phyloP scores from a whole-genome alignment of 1,284 basidiomycete genomes.

The Rhizoctonia solani region DNA sequence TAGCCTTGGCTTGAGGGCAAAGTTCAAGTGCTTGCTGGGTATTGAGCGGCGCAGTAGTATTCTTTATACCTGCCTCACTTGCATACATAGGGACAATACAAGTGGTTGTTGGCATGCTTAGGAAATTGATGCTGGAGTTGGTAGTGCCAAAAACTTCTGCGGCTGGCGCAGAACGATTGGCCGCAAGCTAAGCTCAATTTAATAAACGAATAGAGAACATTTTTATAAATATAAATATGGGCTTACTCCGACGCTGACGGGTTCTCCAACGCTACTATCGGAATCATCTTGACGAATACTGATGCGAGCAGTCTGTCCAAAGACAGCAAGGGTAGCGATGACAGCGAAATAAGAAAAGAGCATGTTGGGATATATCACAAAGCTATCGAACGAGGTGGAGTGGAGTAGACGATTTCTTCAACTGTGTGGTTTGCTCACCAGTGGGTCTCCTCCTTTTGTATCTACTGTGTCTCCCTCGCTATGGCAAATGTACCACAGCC shows the following conservation, averaged over 20 bases:
- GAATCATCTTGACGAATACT: not conserved
- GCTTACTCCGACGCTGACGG: not conserved
- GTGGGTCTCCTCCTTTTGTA: not conserved
- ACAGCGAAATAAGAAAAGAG: not conserved
- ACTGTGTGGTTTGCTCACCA: not conserved
- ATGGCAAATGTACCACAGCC: not conserved
- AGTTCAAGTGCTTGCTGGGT: constrained; percentile 21
- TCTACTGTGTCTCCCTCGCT: not conserved
- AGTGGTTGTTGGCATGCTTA: not conserved
- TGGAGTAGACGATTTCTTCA: not conserved
- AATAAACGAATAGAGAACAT: not conserved
- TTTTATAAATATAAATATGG: not conserved
- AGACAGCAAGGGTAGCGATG: not conserved
- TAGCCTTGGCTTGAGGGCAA: constrained; percentile 12
- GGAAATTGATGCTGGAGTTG: not conserved
- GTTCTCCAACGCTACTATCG: not conserved
- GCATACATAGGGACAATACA: constrained; percentile 16
- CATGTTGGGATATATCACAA: not conserved
- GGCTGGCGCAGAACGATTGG: constrained; percentile 8
- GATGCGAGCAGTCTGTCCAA: not conserved
- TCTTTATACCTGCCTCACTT: not conserved
- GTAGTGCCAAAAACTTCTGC: constrained; percentile 10
- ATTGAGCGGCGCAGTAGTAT: not conserved
- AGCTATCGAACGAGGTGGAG: not conserved
- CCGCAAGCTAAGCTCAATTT: not conserved